Conservation (phyloP, 2,329 filamentous ascomycete species). For the Stemphylium vesicarium region DNA sequence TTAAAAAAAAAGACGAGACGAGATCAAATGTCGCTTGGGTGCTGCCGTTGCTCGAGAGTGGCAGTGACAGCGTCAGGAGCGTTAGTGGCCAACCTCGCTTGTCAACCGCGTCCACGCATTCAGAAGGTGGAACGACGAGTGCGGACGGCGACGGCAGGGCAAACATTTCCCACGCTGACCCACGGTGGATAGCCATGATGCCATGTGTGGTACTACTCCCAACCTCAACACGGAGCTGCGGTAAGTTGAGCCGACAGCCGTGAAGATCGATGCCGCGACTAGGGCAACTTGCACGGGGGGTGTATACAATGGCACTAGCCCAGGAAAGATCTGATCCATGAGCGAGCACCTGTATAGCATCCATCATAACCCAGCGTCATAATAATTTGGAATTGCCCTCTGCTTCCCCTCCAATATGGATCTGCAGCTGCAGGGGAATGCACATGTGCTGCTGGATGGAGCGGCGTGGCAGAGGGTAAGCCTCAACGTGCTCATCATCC, state of each 20-base stretch:
- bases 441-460: conserved; percentile 1
- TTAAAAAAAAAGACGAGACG: too few relatives aligned
- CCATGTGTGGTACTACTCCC: neutral
- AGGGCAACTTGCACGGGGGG: conserved; percentile 18
- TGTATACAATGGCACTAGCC: conserved; percentile 26
- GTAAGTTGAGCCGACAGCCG: conserved; percentile 34
- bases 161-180: conserved; percentile 9
- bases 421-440: conserved; percentile 11
- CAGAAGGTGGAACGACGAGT: conserved; percentile 15
- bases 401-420: conserved; percentile 5
- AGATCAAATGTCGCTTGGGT: neutral
- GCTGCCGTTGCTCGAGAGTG: neutral
- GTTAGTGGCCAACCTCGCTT: conserved; percentile 14
- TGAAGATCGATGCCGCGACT: conserved; percentile 25
- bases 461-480: neutral
- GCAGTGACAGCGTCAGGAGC: conserved; percentile 2
- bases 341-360: conserved; percentile 14
- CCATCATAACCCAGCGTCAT: conserved; percentile 12
- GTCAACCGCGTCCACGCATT: conserved; percentile 8
- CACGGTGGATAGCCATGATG: conserved; percentile 3
- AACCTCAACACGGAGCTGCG: conserved; percentile 41
- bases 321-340: conserved; percentile 27
- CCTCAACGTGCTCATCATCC: neutral
- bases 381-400: conserved; percentile 18
- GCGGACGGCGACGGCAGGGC: conserved; percentile 4